These are phyloP conservation scores for Colletotrichum graminicola DNA, from an alignment of 2,329 filamentous ascomycete species.

Conservation along the genomic window DNA sequence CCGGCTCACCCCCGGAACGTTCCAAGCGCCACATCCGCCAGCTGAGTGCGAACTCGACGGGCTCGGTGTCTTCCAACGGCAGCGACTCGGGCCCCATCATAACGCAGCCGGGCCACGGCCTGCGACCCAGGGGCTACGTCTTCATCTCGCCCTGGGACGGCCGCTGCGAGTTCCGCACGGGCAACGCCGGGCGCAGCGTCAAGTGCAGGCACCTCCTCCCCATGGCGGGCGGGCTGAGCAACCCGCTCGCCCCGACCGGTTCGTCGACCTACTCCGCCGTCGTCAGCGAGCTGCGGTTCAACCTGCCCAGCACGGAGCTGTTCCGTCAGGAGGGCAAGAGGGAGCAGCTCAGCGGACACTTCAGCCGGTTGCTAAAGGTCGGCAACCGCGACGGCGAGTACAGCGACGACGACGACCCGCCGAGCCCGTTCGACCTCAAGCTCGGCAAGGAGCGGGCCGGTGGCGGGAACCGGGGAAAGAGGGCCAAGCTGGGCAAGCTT, in stretches of 20 bases:
- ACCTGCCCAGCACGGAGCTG: conserved; percentile 74
- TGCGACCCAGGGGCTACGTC: conserved; percentile 75
- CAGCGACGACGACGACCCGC: conserved; percentile 56
- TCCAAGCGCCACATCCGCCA: conserved; percentile 36
- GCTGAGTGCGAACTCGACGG: conserved; percentile 37
- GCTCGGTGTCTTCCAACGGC: conserved; percentile 29
- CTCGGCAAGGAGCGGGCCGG: conserved; percentile 87
- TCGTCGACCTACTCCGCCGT: conserved; percentile 50
- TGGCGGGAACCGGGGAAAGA: conserved; percentile 85
- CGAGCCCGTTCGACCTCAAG: conserved; percentile 72
- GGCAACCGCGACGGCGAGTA: conserved; percentile 41
- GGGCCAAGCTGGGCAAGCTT: conserved; percentile 93
- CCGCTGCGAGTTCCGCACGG: conserved; percentile 86
- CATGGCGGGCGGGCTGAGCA: conserved; percentile 48
- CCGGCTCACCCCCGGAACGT: conserved; percentile 20
- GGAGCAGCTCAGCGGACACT: conserved; percentile 55
- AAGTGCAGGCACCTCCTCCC: conserved; percentile 80
- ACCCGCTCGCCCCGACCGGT: conserved; percentile 47
- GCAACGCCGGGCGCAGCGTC: conserved; percentile 78
- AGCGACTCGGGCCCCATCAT: conserved; percentile 50
- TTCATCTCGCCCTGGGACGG: conserved; percentile 91
- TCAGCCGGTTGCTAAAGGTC: conserved; percentile 56
- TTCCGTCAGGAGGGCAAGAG: conserved; percentile 53
- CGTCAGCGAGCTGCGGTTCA: conserved; percentile 91
- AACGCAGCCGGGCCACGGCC: conserved; percentile 59